Base-by-base conservation (phyloP, 2,329 filamentous ascomycete species). In the Epichloe aotearoae region DNA sequence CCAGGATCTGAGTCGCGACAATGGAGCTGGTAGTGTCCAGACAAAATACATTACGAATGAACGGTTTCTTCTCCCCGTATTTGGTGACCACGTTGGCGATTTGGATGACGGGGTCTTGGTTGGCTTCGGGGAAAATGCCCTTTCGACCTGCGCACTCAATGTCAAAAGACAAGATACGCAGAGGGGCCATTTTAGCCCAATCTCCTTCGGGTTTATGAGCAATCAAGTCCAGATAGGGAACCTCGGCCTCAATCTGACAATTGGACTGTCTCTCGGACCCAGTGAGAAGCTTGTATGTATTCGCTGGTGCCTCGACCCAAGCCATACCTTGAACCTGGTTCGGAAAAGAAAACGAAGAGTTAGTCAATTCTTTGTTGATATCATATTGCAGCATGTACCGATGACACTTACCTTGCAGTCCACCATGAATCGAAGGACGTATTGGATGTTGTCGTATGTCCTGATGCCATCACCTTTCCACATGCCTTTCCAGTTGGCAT, bases 131-230 rank as follows among this genome's bases (percentile, higher is more conserved):
- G 62, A 98, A 98, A 62, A 98, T 86, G 57, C 93, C 93, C 69
- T 98, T 97, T 59, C 94, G 86, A 48, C 93, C 93, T 59, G 93
- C 93, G 67, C 93, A 98, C 68, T 98, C 93, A 59, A 98, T 98
- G 79, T 98, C 93, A 62, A 98, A 97, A 4, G 93, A 97, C 44
- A 98, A 70, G 45, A 95, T 85, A 54, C 93, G 83, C 3, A 98
- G 73, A 0, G 93, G 93, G 0, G 94, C 93, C 83, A 97, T 96
- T 69, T 96, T 98, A 30, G 88, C 88, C 89, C 91, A 98, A 64
- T 97, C 90, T 17, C 90, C 91, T 57, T 93, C 85, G 2, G 90
- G 82, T 46, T 86, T 81, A 66, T 97, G 91, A 10, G 93, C 83
- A 55, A 96, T 82, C 8, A 98, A 73, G 60, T 97, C 83, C 52